Evolutionary conservation across 257 asterid species (phyloP).

Genomic region (Nemophila menziesii): DNA sequence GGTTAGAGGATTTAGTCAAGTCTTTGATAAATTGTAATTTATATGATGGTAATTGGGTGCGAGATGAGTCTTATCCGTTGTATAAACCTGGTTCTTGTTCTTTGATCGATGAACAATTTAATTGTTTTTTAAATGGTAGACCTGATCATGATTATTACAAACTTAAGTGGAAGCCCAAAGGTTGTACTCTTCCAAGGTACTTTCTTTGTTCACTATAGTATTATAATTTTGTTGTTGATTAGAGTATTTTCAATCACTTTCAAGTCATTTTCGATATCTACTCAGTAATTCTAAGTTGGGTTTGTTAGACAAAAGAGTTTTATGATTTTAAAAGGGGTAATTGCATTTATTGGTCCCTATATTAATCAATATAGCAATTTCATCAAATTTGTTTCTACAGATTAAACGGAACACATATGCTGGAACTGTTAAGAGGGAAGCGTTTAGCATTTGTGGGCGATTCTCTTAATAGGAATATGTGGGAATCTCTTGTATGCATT

Average conservation of each 20-base stretch:
- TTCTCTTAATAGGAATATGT: constrained; percentile 73
- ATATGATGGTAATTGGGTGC: constrained; percentile 88
- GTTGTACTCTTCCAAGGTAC: constrained; percentile 78
- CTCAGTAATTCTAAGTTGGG: no score
- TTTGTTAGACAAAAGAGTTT: no score
- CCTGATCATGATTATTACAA: constrained; percentile 52
- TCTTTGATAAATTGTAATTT: constrained; percentile 52
- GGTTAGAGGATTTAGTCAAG: constrained; percentile 35
- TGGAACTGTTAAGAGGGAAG: constrained; percentile 51
- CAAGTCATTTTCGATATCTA: no score
- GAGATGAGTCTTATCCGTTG: constrained; percentile 67
- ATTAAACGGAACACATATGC: constrained; percentile 43
- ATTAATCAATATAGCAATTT: neutral
- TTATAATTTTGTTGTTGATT: no score
- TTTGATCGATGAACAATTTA: constrained; percentile 85
- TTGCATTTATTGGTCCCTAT: neutral
- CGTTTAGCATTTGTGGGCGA: constrained; percentile 66
- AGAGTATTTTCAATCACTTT: no score
- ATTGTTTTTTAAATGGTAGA: constrained; percentile 70
- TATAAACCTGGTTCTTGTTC: constrained; percentile 89
- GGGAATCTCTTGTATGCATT: constrained; percentile 67
- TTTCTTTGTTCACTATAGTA: neutral
- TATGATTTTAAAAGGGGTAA: no score
- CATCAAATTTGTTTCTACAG: constrained; percentile 18
- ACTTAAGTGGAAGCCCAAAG: constrained; percentile 77